Conservation (phyloP, 192 early-diverging fungal genomes). For the Podila epicladia region DNA sequence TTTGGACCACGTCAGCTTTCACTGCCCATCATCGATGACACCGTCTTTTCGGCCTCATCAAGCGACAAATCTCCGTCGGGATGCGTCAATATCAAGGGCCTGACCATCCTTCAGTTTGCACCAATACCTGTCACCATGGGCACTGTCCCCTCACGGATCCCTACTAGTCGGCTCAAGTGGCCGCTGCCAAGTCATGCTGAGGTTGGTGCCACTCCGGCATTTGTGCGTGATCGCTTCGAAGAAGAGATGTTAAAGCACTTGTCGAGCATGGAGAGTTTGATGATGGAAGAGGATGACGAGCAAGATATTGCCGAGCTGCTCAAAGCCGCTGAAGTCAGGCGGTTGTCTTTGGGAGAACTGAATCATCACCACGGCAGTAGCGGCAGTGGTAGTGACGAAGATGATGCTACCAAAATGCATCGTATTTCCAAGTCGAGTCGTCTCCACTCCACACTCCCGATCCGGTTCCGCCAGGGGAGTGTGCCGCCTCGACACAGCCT, state of each 20-base stretch:
- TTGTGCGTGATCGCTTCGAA: slow-evolving; percentile 40
- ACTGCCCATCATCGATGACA: slow-evolving; percentile 4
- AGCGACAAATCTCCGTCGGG: neutral
- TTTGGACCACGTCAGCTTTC: slow-evolving; percentile 1
- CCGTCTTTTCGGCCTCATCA: slow-evolving; percentile 1
- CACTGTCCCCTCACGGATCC: slow-evolving; percentile 3
- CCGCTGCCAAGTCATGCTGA: slow-evolving; percentile 31
- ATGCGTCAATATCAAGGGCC: neutral
- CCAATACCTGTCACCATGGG: slow-evolving; percentile 33
- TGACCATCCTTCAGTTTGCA: slow-evolving; percentile 3
- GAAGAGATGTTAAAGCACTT: slow-evolving; percentile 47
- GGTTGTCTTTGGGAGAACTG: neutral
- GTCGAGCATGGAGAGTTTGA: slow-evolving; percentile 34
- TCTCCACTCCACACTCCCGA: slow-evolving; percentile 7
- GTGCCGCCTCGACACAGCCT: neutral
- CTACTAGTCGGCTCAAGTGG: slow-evolving; percentile 14
- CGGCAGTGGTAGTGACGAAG: slow-evolving; percentile 16
- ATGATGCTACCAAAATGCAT: neutral
- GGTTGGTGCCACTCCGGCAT: slow-evolving; percentile 16
- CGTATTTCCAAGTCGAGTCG: neutral
- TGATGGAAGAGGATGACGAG: slow-evolving; percentile 33
- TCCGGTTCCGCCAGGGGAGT: slow-evolving; percentile 13
- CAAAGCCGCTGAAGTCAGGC: neutral
- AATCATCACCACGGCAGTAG: neutral
- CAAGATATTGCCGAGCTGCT: slow-evolving; percentile 12